Evolutionary conservation across 139 green algal species (phyloP), one percentile per base, ranked within the genome.

Genomic region (Trebouxia sp.): DNA sequence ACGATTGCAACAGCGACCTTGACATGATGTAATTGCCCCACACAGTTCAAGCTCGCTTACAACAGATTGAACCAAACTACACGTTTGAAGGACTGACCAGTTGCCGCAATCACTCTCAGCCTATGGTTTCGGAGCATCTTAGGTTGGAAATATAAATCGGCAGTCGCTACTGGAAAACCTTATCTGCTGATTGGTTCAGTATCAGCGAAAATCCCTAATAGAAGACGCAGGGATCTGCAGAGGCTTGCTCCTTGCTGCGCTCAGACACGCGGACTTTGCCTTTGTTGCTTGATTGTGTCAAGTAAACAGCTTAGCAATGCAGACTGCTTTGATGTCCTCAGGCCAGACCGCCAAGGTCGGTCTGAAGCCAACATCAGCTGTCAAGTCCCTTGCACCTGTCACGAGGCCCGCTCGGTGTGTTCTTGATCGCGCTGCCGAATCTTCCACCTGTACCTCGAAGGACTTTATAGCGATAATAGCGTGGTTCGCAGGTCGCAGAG

Each of bases 151-250:
- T n/a, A n/a, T n/a, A n/a, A n/a, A n/a, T n/a, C n/a, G n/a, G n/a
- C n/a, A n/a, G n/a, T n/a, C n/a, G 62, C 62, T 26, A 35, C 62
- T 72, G 30, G 12, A 10, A 26, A 72, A 72, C 62, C 62, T 72
- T 72, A 72, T 72, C 62, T 72, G 62, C 62, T 72, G 62, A 72
- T 72, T 72, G 62, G 62, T 10, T 69, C 35, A 72, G 62, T 72
- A 72, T 72, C 62, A 72, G n/a, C 62, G 35, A 45, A 72, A 72
- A 72, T 72, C 62, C 62, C 62, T 72, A 72, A 8, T 30, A 72
- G 62, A 1, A 45, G 12, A 72, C n/a, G 35, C 32, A 72, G 62
- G 62, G 62, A 72, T 72, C 62, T 72, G 62, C 7, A 42, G 12
- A 6, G 20, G 47, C 47, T 17, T 53, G 47, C 2, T 53, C 20